phyloP scores from a whole-genome alignment of 129 eudicot species.

The Deinandra increscens region DNA sequence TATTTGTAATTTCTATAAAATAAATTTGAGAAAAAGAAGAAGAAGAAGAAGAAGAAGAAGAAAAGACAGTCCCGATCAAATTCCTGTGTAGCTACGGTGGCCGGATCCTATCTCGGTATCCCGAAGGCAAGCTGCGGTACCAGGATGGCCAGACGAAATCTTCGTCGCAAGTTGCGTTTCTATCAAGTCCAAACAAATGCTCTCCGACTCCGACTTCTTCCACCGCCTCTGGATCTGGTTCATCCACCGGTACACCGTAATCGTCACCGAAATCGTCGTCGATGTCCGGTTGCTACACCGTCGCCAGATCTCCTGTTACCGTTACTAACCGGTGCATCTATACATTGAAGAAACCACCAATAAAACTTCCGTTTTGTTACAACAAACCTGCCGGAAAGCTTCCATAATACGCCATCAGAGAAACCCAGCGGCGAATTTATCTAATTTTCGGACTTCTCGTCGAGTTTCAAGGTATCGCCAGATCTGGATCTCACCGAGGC shows the following conservation, averaged over 20 bases:
- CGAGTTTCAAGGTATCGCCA: no score
- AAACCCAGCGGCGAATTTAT: no score
- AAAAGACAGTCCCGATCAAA: no score
- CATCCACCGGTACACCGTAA: constrained; percentile 36
- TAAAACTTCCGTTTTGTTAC: constrained; percentile 36
- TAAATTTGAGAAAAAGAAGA: no score
- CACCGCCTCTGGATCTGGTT: constrained; percentile 37
- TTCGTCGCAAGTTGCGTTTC: constrained; percentile 60
- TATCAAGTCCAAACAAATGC: constrained; percentile 48
- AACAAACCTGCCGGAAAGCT: constrained; percentile 43
- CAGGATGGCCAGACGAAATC: constrained; percentile 80
- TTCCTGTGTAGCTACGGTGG: constrained; percentile 92
- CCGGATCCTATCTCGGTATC: constrained; percentile 76
- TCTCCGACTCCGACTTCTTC: constrained; percentile 31
- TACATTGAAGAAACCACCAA: constrained; percentile 38
- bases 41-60: no score
- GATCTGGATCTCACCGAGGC: no score
- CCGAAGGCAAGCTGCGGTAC: constrained; percentile 95
- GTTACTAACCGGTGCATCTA: constrained; percentile 19
- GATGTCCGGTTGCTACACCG: background rate
- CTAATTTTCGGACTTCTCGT: no score
- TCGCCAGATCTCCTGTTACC: constrained; percentile 20
- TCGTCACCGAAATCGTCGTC: constrained; percentile 40
- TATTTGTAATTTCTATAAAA: no score
- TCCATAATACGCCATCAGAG: constrained; percentile 33